These are phyloP conservation scores for Closterium sp. DNA, from an alignment of 139 green algal genomes.

Conservation along the genomic window DNA sequence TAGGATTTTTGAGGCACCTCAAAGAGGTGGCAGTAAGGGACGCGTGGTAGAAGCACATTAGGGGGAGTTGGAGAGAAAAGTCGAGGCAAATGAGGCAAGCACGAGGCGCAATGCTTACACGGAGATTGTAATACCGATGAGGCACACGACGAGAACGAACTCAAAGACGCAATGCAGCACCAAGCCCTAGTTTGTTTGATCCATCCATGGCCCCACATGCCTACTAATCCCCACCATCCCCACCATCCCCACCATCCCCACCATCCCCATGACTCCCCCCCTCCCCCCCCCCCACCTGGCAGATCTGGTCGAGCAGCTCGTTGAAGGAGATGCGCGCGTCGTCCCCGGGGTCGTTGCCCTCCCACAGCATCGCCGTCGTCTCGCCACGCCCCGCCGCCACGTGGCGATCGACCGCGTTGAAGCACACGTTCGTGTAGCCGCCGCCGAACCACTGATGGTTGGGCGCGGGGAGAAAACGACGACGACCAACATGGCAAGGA, in stretches of 20 bases:
- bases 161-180: too few species aligned
- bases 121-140: too few species aligned
- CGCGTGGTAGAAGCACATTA: neutral
- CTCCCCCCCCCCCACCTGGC: neutral
- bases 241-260: too few species aligned
- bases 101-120: too few species aligned
- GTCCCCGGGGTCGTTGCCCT: constrained; percentile 77
- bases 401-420: constrained; percentile 84
- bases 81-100: neutral
- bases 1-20: neutral
- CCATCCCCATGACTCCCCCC: neutral
- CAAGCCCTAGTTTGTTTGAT: neutral
- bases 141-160: too few species aligned
- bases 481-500: constrained; percentile 1
- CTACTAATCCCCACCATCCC: neutral
- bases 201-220: neutral
- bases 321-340: constrained; percentile 68
- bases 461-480: neutral
- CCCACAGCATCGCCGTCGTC: constrained; percentile 67
- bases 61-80: neutral
- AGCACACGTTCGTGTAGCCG: constrained; percentile 75
- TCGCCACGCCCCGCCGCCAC: constrained; percentile 56
- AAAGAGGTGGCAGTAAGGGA: neutral
- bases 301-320: constrained; percentile 57
- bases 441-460: constrained; percentile 71